Base-by-base conservation (phyloP, 306 rosid genomes). In the Mimosa pudica region DNA sequence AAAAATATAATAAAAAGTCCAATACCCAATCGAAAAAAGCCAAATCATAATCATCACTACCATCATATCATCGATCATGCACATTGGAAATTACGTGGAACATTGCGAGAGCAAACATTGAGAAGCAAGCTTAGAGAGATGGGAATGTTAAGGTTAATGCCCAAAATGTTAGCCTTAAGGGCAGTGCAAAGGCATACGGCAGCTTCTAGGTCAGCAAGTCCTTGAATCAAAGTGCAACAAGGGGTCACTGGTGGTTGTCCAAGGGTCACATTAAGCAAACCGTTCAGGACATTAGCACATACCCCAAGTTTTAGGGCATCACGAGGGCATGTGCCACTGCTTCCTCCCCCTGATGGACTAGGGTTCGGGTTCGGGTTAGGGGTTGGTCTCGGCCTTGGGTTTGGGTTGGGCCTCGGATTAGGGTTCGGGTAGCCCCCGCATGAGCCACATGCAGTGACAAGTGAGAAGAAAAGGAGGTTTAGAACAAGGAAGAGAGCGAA, bases 141-240 rank as follows among this genome's bases (percentile, higher is more conserved):
- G 0, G 97, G 98, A 76, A 93, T 30, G 84, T 93, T 90, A 52
- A 93, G 86, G 78, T 78, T 85, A 79, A 86, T 86, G 55, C 97
- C 97, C 70, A 93, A 75, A 77, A 91, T 86, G 76, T 77, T 86
- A 6, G 95, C 97, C 16, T 2, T 91, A 30, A 91, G 82, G 48
- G 88, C 98, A 77, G 97, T 93, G 88, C 97, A 93, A 14, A 93
- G 93, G 79, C 98, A 93, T 8, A 82, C 79, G 1, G 95, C 97
- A 16, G 95, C 95, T 35, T 91, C 97, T 3, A 91, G 84, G 45
- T 91, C 91, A 41, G 73, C 91, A 20, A 93, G 97, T 2, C 98
- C 97, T 14, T 90, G 30, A 11, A 93, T 20, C 35, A 93, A 89
- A 41, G 78, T 2, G 84, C 98, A 93, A 75, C 98, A 93, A 3